Evolutionary conservation across 805 yeast species (phyloP), one percentile per base, ranked within the genome.

Genomic region (Metschnikowia similis): DNA sequence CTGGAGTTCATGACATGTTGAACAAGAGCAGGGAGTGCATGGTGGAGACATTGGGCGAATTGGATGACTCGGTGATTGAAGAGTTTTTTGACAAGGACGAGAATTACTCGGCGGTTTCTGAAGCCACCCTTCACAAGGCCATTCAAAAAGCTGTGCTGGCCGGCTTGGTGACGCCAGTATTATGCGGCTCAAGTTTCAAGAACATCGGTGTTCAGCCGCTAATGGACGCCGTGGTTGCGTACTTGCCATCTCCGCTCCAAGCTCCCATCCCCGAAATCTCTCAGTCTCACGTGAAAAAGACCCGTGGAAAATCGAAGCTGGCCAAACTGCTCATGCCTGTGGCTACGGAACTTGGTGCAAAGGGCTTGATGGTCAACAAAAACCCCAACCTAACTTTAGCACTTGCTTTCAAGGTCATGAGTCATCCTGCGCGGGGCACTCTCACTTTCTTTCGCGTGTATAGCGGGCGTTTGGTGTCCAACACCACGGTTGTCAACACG

Each of bases 161-260:
- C 0, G 76, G 79, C 43, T 66, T 70, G 35, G 75, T 88, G 1
- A 79, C 85, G 0, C 97, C 99, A 0, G 87, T 94, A 0, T 68
- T 91, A 35, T 90, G 97, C 66, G 99, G 99, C 10, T 87, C 97
- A 1, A 87, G 96, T 48, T 94, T 92, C 68, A 80, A 77, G 56
- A 92, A 92, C 64, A 87, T 92, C 41, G 99, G 99, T 27, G 96
- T 94, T 2, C 98, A 94, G 64, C 97, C 98, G 1, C 70, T 94
- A 44, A 68, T 94, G 67, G 60, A 57, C 35, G 91, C 95, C 0
- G 78, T 91, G 10, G 78, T 82, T 1, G 78, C 80, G 48, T 94
- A 79, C 59, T 69, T 94, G 14, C 98, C 99, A 0, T 82, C 90
- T 1, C 98, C 98, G 1, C 55, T 77, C 2, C 90, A 90, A 53